Evolutionary conservation across 352 stramenopile species (phyloP).

Genomic region (Elongisporangium prolatum): DNA sequence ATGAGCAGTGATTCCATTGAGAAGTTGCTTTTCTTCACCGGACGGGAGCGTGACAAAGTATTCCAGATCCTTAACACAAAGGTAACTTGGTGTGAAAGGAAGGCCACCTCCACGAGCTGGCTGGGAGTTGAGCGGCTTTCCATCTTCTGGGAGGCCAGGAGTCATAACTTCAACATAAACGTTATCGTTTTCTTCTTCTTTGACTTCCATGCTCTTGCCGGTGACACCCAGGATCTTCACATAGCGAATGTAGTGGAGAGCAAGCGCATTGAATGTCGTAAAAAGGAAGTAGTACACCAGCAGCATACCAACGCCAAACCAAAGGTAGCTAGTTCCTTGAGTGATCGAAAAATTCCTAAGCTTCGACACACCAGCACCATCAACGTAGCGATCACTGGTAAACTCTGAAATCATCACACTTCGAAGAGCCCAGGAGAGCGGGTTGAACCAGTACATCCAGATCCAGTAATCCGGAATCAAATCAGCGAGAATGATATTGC

Average conservation of each 20-base stretch:
- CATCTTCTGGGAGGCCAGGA: conserved; percentile 10
- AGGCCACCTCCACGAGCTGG: conserved; percentile 15
- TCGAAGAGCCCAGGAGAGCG: conserved; percentile 36
- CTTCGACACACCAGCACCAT: conserved; percentile 2
- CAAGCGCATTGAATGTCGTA: conserved; percentile 33
- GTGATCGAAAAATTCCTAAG: conserved; percentile 33
- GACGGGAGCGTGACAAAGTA: conserved; percentile 61
- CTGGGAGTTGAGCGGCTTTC: background rate
- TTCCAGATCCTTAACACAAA: conserved; percentile 45
- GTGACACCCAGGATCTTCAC: conserved; percentile 14
- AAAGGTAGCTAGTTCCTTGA: conserved; percentile 34
- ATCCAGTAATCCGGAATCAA: conserved; percentile 46
- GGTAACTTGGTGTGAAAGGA: conserved; percentile 33
- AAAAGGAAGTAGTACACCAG: conserved; percentile 41
- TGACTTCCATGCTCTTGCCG: conserved; percentile 11
- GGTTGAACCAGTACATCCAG: conserved; percentile 55
- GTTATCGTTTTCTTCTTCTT: conserved; percentile 15
- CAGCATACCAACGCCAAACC: conserved; percentile 33
- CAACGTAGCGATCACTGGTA: conserved; percentile 14
- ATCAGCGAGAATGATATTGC: conserved; percentile 47
- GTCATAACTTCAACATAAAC: conserved; percentile 29
- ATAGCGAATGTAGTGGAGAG: conserved; percentile 33
- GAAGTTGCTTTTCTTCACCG: conserved; percentile 46
- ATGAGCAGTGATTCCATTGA: conserved; percentile 37
- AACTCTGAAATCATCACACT: conserved; percentile 42